Evolutionary conservation across 306 rosid species (phyloP).

Genomic region (Phaseolus lunatus): DNA sequence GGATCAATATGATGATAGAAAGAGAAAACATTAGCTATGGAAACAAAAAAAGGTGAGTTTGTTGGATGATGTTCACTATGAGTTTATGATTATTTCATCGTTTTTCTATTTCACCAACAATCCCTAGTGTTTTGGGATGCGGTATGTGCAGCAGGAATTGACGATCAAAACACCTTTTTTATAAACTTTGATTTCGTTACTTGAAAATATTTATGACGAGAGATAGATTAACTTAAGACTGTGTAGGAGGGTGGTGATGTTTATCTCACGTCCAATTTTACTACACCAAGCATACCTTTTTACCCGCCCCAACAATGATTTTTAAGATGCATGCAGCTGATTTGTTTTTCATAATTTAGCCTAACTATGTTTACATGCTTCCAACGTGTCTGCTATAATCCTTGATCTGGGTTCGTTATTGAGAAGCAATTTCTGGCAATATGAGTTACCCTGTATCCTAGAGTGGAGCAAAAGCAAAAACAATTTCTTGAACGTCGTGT

Average conservation of each 20-base stretch:
- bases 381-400: neutral
- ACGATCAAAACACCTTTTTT: neutral
- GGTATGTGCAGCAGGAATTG: neutral
- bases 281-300: neutral
- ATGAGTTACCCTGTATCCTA: conserved; percentile 2
- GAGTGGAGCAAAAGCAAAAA: neutral
- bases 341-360: neutral
- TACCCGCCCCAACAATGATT: neutral
- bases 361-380: neutral
- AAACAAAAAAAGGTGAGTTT: neutral
- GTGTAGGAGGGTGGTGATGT: neutral
- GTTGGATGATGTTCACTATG: neutral
- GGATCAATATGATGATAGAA: neutral
- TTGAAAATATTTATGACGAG: neutral
- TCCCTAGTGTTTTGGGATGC: neutral
- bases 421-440: neutral
- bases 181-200: neutral
- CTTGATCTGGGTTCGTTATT: neutral
- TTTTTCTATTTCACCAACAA: neutral
- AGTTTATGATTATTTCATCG: neutral
- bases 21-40: neutral
- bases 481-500: neutral
- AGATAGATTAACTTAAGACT: neutral
- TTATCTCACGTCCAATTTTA: neutral
- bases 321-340: conserved; percentile 1